Evolutionary conservation across 192 early-diverging fungal genomes (phyloP).

Genomic region (Chytriomyces hyalinus): DNA sequence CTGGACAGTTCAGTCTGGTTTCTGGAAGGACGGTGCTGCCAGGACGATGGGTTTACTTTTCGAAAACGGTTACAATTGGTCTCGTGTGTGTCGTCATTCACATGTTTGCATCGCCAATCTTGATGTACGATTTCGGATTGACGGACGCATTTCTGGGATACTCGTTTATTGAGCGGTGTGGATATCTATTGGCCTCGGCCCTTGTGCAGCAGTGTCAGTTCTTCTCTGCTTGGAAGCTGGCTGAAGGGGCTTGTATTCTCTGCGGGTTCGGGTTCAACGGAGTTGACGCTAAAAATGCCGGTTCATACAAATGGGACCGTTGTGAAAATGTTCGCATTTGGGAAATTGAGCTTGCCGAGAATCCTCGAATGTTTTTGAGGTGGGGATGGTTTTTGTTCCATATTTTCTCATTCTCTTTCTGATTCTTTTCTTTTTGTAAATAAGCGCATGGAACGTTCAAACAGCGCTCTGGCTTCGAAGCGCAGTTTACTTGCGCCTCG

Average conservation of each 20-base stretch:
- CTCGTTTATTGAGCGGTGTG: not conserved
- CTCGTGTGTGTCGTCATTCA: conserved; percentile 6
- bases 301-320: conserved; percentile 66
- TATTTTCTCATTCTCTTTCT: too few species aligned
- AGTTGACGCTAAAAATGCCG: conserved; percentile 48
- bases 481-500: conserved; percentile 77
- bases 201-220: conserved; percentile 60
- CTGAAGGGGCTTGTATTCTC: conserved; percentile 84
- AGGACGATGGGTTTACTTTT: conserved; percentile 24
- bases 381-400: not conserved
- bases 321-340: conserved; percentile 76
- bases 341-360: conserved; percentile 70
- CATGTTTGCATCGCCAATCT: not conserved
- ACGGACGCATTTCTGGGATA: conserved; percentile 8
- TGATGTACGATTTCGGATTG: conserved; percentile 18
- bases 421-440: too few species aligned
- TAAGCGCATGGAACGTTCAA: conserved; percentile 83
- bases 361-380: conserved; percentile 41
- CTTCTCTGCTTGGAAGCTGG: conserved; percentile 77
- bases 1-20: not conserved
- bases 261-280: conserved; percentile 86
- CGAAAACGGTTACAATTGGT: conserved; percentile 14
- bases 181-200: conserved; percentile 60
- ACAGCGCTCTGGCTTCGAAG: conserved; percentile 86
- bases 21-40: not conserved